Base-by-base conservation (phyloP, 2,329 filamentous ascomycete species). In the Aspergillus neotritici region DNA sequence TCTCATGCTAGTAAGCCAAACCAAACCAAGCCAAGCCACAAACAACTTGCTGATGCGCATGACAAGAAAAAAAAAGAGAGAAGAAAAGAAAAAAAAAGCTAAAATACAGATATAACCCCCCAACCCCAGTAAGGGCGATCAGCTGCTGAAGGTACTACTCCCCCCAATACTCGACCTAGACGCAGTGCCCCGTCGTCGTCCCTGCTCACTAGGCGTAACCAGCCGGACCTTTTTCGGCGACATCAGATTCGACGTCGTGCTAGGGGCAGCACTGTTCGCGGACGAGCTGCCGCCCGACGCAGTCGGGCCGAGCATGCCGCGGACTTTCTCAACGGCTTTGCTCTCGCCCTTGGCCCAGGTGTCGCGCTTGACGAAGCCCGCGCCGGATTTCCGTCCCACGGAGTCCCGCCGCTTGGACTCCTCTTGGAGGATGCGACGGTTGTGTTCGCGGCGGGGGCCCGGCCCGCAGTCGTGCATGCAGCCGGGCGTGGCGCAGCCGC, bases 401-500 rank as follows among this genome's bases (percentile, higher is more conserved):
- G 57, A 57, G 42, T 60, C 61, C 31, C 58, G 56, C 35, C 61
- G 57, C 47, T 63, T 62, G 30, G 58, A 58, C 47, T 67, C 59
- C 28, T 60, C 52, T 17, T 58, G 54, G 25, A 61, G 40, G 31
- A 57, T 41, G 36, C 59, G 52, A 28, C 69, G 63, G 43, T 70
- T 65, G 29, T 63, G 49, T 35, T 72, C 63, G 33, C 71, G 64
- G 39, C 69, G 63, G 4, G 66, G 66, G 10, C 77, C 76, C 2
- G 71, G 69, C 2, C 73, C 73, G 51, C 79, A 83, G 54, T 80
- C 77, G 53, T 80, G 80, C 41, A 75, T 63, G 58, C 80, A 83
- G 13, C 77, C 79, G 37, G 73, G 70, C 6, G 74, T 79, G 3
- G 78, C 73, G 63, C 80, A 83, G 25, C 70, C 72, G 12, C 78